phyloP scores from a whole-genome alignment of 257 asterid genomes.

The Verbascum thapsus region DNA sequence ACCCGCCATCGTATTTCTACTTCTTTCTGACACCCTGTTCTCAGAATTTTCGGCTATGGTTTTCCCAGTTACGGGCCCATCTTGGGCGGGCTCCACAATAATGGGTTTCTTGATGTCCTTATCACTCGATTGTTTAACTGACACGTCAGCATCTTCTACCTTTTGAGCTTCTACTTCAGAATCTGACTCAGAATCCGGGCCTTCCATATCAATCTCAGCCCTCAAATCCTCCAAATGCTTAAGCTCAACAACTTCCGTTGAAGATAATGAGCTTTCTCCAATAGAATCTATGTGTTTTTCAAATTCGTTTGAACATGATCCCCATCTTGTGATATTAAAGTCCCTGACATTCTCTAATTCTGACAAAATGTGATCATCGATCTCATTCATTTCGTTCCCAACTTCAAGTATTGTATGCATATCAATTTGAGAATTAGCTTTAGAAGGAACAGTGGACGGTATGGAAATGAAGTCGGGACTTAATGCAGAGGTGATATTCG shows the following conservation, averaged over 20 bases:
- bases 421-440: constrained; percentile 38
- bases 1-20: not conserved
- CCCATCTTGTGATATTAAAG: constrained; percentile 37
- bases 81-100: constrained; percentile 20
- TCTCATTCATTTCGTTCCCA: constrained; percentile 47
- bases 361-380: too few relatives aligned
- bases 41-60: constrained; percentile 3
- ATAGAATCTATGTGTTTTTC: constrained; percentile 31
- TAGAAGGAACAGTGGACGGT: constrained; percentile 39
- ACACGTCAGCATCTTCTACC: constrained; percentile 19
- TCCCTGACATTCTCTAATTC: constrained; percentile 61
- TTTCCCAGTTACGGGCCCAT: constrained; percentile 24
- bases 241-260: too few relatives aligned
- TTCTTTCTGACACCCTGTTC: too few relatives aligned
- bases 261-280: constrained; percentile 14
- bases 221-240: too few relatives aligned
- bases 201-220: not conserved
- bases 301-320: constrained; percentile 29
- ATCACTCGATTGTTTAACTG: constrained; percentile 24
- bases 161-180: constrained; percentile 22
- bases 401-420: constrained; percentile 43
- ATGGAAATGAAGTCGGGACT: constrained; percentile 41
- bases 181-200: constrained; percentile 28
- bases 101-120: constrained; percentile 19
- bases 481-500: constrained; percentile 35